Percentiles rank a stretch among this genome's conserved stretches.
Conservation (phyloP, 2,329 filamentous ascomycete genomes). For the Botrytis sinoallii region DNA sequence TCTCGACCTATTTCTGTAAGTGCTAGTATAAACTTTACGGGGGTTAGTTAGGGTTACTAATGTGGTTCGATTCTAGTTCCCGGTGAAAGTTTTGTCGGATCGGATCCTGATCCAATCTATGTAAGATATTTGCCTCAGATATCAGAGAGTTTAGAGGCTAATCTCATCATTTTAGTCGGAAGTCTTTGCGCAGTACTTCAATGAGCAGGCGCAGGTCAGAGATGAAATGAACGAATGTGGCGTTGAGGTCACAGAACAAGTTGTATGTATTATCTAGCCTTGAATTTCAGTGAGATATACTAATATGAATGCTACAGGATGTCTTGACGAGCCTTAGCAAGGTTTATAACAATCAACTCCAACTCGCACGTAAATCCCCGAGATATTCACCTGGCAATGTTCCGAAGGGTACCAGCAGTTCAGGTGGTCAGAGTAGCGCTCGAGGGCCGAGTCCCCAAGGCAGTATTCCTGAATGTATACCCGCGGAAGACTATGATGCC, state of each 20-base stretch:
- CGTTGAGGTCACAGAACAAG: neutral
- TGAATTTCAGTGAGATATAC: no score
- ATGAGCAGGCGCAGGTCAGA: neutral
- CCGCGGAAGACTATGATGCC: neutral
- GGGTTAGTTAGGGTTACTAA: neutral
- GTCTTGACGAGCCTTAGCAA: neutral
- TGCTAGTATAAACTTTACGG: no score
- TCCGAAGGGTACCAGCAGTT: rapidly evolving
- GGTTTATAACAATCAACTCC: neutral
- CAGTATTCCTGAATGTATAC: neutral
- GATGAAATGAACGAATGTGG: neutral
- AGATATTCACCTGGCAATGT: neutral
- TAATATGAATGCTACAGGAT: neutral
- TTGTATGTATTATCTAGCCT: neutral
- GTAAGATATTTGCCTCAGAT: neutral
- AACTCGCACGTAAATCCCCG: neutral
- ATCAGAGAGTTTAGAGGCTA: neutral
- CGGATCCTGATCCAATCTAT: neutral
- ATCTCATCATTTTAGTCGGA: neutral
- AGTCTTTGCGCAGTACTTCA: neutral
- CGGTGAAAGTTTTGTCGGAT: neutral
- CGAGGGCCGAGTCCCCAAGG: rapidly evolving
- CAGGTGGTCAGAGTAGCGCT: neutral
- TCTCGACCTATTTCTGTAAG: neutral
- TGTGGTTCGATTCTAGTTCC: neutral